Conservation (phyloP, 495 filamentous ascomycete species). For the Friedmanniomyces endolithicus region DNA sequence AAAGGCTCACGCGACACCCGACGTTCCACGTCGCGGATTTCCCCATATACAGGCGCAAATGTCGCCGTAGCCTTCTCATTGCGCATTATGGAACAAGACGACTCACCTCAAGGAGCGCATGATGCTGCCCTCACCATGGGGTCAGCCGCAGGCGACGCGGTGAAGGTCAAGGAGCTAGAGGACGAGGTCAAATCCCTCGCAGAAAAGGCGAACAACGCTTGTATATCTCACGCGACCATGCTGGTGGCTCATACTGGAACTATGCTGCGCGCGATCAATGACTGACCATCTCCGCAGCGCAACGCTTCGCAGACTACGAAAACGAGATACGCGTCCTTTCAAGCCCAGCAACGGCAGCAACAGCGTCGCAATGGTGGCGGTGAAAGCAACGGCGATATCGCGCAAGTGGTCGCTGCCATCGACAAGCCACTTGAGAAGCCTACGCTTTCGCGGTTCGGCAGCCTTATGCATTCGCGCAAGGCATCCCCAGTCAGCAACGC, state of each 20-base stretch:
- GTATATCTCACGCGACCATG: conserved; percentile 34
- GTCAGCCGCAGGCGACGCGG: conserved; percentile 7
- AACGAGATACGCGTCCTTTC: conserved; percentile 64
- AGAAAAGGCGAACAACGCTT: conserved; percentile 61
- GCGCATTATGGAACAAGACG: conserved; percentile 4
- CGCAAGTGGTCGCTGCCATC: conserved; percentile 1
- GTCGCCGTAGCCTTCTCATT: not conserved
- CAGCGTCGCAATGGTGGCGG: not conserved
- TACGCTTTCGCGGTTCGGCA: conserved; percentile 9
- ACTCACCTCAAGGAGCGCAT: not conserved
- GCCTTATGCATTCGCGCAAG: conserved; percentile 11
- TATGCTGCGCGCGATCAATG: not conserved
- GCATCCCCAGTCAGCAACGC: conserved; percentile 15
- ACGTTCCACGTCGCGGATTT: not conserved
- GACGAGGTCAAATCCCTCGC: conserved; percentile 62
- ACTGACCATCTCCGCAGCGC: conserved; percentile 5
- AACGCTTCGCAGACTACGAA: conserved; percentile 81
- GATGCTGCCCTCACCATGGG: conserved; percentile 13
- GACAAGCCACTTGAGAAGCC: conserved; percentile 8
- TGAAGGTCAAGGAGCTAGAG: conserved; percentile 66
- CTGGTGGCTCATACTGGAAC: too few species aligned
- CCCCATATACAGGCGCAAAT: not conserved
- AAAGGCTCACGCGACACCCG: not conserved
- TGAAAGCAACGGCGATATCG: not conserved
- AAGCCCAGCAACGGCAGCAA: conserved; percentile 27